phyloP scores from a whole-genome alignment of 139 green algal species.

The Haematococcus sp. region DNA sequence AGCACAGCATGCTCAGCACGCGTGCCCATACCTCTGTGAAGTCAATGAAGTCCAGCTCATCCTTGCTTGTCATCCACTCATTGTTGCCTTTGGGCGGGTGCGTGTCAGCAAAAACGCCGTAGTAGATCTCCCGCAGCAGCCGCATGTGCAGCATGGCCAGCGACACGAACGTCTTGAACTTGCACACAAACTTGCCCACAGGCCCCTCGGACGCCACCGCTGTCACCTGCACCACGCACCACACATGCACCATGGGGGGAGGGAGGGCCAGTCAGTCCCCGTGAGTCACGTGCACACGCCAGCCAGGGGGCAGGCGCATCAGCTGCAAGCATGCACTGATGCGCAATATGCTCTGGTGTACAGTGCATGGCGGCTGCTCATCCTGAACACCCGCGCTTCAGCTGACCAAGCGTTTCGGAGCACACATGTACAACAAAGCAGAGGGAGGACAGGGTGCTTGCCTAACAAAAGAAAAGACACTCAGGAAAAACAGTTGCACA shows the following conservation, averaged over 20 bases:
- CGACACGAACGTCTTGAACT: conserved; percentile 19
- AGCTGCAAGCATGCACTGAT: too few relatives aligned
- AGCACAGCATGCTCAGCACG: neutral
- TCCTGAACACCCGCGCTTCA: too few relatives aligned
- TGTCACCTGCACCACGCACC: conserved; percentile 13
- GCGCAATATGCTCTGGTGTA: too few relatives aligned
- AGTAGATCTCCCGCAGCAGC: conserved; percentile 23
- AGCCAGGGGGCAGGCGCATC: too few relatives aligned
- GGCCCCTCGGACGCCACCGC: conserved; percentile 9
- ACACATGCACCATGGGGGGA: too few relatives aligned
- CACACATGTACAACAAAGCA: too few relatives aligned
- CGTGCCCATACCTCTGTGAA: conserved; percentile 28
- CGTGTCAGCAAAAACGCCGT: neutral
- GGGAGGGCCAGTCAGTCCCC: too few relatives aligned
- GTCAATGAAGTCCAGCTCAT: conserved; percentile 25
- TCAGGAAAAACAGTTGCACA: too few relatives aligned
- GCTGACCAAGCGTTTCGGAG: too few relatives aligned
- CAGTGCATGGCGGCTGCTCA: too few relatives aligned
- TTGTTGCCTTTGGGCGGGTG: neutral
- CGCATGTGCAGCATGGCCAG: conserved; percentile 16
- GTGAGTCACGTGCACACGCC: conserved; percentile 18
- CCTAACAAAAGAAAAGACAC: too few relatives aligned
- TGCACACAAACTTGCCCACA: conserved; percentile 16
- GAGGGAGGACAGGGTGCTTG: too few relatives aligned
- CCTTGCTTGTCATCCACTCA: conserved; percentile 16